Base-by-base conservation (phyloP, 2,329 filamentous ascomycete species). In the Talaromyces rugulosus region DNA sequence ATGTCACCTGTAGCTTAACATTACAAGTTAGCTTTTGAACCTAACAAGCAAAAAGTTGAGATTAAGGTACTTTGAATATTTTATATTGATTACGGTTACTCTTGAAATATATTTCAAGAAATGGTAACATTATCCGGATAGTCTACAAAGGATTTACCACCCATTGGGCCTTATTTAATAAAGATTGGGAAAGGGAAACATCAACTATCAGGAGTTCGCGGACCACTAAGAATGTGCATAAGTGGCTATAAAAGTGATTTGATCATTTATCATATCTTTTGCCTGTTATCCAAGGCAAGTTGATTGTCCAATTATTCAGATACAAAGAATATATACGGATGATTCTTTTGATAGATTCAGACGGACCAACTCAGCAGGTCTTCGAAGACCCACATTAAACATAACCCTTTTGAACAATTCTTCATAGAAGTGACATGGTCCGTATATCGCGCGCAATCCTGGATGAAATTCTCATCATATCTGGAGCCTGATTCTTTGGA, bases 401-500 rank as follows among this genome's bases (percentile, higher is more conserved):
- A 31, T 44, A 33, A 57, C 30, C 55, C 28, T 28, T 57, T 47
- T 30, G 27, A 33, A 57, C 55, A 57, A 57, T 42, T 47, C 34
- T 57, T 57, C 36, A 57, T 42, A 42, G 55, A 57, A 40, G 55
- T 23, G 34, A 57, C 33, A 57, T 57, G 40, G 7, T 57, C 55
- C 34, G 33, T 44, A 47, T 57, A 57, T 27, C 28, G 55, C 27
- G 55, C 36, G 28, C 55, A 57, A 57, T 57, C 55, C 28, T 57
- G 34, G 36, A 57, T 57, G 36, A 57, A 57, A 23, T 57, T 16
- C 23, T 42, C 30, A 23, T 57, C 55, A 23, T 42, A 47, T 57
- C 55, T 57, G 55, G 55, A 57, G 44, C 53, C 53, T 36, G 55
- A 42, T 57, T 47, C 55, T 42, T 57, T 57, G 36, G 34, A 57